phyloP scores from a whole-genome alignment of 2,329 filamentous ascomycete genomes.

The Fusarium ambrosium region DNA sequence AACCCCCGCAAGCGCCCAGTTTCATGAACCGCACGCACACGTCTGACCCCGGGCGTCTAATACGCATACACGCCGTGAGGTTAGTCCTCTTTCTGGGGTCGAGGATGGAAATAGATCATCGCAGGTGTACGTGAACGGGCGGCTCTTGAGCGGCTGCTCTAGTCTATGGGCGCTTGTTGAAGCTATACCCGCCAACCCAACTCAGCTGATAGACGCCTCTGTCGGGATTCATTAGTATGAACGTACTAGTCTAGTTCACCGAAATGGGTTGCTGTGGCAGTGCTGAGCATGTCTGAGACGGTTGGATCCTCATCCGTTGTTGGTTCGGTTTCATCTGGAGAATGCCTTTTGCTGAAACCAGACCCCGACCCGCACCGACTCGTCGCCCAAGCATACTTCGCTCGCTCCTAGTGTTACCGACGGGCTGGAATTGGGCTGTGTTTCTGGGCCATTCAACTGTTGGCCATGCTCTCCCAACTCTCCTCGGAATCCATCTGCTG shows the following conservation, averaged over 20 bases:
- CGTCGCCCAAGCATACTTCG: slow-evolving; percentile 5
- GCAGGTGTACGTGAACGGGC: not conserved
- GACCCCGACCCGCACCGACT: slow-evolving; percentile 13
- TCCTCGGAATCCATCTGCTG: not conserved
- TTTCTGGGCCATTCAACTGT: not conserved
- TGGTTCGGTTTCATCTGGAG: slow-evolving; percentile 12
- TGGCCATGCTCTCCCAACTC: slow-evolving; percentile 7
- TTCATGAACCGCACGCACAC: slow-evolving; percentile 15
- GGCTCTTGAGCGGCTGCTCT: slow-evolving; percentile 21
- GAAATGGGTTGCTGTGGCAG: slow-evolving; percentile 19
- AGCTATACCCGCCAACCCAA: not conserved
- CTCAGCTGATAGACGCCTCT: slow-evolving; percentile 16
- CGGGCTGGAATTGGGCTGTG: slow-evolving; percentile 20
- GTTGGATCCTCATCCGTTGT: slow-evolving; percentile 9
- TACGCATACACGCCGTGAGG: slow-evolving; percentile 3
- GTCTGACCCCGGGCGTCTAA: slow-evolving; percentile 28
- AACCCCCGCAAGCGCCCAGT: slow-evolving; percentile 27
- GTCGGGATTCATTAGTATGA: not conserved
- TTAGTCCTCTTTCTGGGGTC: not conserved
- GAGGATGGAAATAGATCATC: slow-evolving; percentile 22
- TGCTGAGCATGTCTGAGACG: slow-evolving; percentile 13
- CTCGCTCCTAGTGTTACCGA: slow-evolving; percentile 1
- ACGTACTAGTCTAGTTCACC: not conserved
- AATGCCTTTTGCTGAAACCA: slow-evolving; percentile 16
- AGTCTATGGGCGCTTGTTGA: slow-evolving; percentile 20